Base-by-base conservation (phyloP, 202 grass and related monocot species). In the Dendrocalamus latiflorus region DNA sequence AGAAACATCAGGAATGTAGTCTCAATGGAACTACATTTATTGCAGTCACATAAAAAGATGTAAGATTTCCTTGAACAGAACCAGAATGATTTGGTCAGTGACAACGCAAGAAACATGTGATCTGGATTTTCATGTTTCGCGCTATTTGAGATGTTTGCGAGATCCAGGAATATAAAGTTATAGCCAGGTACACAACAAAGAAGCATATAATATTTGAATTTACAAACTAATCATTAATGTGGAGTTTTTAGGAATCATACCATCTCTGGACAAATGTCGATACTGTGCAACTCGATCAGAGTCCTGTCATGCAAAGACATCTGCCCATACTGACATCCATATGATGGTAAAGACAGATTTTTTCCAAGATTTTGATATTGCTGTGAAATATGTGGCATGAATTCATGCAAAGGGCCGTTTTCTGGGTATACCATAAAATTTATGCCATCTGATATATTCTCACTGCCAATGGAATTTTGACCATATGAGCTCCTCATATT, bases 231-330 rank as follows among this genome's bases (percentile, higher is more conserved):
- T 68, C 64, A 69, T 43, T 20, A 78, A 69, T 58, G 45, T 8
- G n/a, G 36, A 9, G 37, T 21, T 63, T 47, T 70, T 60, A 89
- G 64, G 39, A 78, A 70, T 8, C 84, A 57, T 94, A 94, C 92
- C 85, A 51, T 78, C 59, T 92, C 92, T 55, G 84, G 87, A 71
- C 65, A 90, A 77, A 94, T 79, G 64, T 90, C 89, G 36, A 94
- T 86, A 76, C 89, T 92, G 65, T 91, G 89, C 57, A 92, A 66
- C 76, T 94, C 92, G 51, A 94, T 65, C 82, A 94, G 90, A 60
- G 89, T 90, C 69, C 82, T 92, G 44, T 91, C 77, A 81, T 91
- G 83, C 75, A 94, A 72, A 20, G 92, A 86, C 92, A 94, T 86
- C 80, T 90, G 81, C 36, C 82, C 84, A 74, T 87, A 94, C 48